A percentile compares a stretch with the other conserved stretches of the same genome.
Conservation (phyloP, 2,329 filamentous ascomycete genomes). For the Botryosphaeria agaves region DNA sequence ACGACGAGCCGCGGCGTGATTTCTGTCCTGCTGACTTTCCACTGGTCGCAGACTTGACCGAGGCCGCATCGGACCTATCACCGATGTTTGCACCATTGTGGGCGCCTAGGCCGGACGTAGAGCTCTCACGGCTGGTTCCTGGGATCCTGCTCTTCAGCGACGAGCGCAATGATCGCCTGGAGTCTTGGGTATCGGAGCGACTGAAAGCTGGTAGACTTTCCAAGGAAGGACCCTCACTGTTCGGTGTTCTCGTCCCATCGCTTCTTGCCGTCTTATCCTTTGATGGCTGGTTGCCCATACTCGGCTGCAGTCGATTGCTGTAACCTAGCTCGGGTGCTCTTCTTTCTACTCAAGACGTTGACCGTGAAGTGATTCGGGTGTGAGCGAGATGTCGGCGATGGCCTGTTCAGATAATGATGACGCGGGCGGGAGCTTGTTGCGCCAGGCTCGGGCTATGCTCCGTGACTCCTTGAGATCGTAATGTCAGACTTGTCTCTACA, state of each 20-base stretch:
- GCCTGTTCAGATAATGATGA: background rate
- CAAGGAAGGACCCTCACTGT: conserved; percentile 25
- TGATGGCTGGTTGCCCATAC: conserved; percentile 64
- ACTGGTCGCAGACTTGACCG: conserved; percentile 54
- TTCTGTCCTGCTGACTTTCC: conserved; percentile 19
- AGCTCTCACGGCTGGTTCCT: conserved; percentile 45
- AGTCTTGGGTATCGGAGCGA: conserved; percentile 86
- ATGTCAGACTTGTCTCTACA: background rate
- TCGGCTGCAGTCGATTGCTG: too few relatives aligned
- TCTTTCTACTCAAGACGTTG: too few relatives aligned
- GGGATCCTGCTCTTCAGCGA: conserved; percentile 79
- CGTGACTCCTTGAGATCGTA: conserved; percentile 1
- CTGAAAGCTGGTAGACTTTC: conserved; percentile 81
- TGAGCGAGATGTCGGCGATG: background rate
- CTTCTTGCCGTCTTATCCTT: conserved; percentile 35
- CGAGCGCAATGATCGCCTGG: conserved; percentile 67
- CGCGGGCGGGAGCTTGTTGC: background rate
- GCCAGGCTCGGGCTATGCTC: conserved; percentile 2
- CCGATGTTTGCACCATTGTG: conserved; percentile 31
- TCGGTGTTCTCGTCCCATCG: conserved; percentile 22
- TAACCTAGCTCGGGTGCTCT: too few relatives aligned
- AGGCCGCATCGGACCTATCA: conserved; percentile 58
- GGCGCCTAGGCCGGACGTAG: conserved; percentile 38
- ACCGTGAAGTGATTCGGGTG: background rate
- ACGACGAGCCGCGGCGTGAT: conserved; percentile 16